Evolutionary conservation across 345 rosid species (phyloP).

Genomic region (Eucalyptus sp.): DNA sequence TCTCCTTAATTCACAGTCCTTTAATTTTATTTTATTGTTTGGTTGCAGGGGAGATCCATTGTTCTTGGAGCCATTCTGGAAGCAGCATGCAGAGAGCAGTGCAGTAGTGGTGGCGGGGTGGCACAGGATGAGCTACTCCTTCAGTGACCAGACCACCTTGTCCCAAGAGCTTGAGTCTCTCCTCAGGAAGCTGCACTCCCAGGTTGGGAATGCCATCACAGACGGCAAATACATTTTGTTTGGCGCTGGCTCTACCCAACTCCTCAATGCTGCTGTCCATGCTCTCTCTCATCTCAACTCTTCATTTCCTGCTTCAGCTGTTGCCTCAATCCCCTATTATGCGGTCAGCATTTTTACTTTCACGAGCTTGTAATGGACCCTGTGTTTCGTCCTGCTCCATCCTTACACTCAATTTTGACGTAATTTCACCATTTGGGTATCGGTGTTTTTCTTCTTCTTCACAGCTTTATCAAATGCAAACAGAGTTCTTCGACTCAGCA

Average conservation of each 20-base stretch:
- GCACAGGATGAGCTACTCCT: conserved; percentile 46
- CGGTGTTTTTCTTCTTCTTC: neutral
- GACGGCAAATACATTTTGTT: conserved; percentile 29
- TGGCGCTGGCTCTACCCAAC: conserved; percentile 62
- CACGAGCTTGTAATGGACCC: neutral
- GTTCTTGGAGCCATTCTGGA: conserved; percentile 50
- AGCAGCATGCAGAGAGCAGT: conserved; percentile 28
- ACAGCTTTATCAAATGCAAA: conserved; percentile 32
- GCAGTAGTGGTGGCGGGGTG: conserved; percentile 38
- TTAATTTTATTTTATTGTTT: neutral
- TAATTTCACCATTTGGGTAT: neutral
- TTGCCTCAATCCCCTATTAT: conserved; percentile 50
- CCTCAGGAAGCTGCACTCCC: conserved; percentile 33
- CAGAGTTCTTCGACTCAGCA: conserved; percentile 22
- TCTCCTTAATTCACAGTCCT: neutral
- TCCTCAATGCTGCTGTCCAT: conserved; percentile 54
- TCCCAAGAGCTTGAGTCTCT: conserved; percentile 26
- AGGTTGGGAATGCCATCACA: conserved; percentile 46
- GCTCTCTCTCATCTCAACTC: conserved; percentile 36
- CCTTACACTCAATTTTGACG: neutral
- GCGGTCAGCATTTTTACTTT: conserved; percentile 7
- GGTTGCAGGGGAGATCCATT: conserved; percentile 42
- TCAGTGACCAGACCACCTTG: neutral
- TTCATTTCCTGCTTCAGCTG: conserved; percentile 25
- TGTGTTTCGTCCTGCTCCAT: neutral